Evolutionary conservation across 495 filamentous ascomycete genomes (phyloP), one percentile per base, ranked within the genome.

Genomic region (Hypoxylon subgilvum): DNA sequence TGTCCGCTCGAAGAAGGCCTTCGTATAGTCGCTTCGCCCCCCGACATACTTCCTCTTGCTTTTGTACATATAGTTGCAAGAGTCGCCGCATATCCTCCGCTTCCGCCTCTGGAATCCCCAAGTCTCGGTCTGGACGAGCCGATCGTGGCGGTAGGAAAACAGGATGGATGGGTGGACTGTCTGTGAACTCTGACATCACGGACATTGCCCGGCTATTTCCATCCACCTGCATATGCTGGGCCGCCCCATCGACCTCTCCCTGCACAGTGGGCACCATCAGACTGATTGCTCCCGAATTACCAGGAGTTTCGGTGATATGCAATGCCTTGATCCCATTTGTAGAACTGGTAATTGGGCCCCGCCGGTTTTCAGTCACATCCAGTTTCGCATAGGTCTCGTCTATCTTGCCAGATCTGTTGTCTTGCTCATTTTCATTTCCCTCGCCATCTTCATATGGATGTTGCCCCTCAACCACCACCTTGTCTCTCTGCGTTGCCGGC

Each of bases 1-100:
- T 83, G 61, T 92, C 85, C 3, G 92, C 91, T 36, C 83, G 80
- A 49, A 93, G 74, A 13, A 98, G 80, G 0, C 85, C 88, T 23
- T 88, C 79, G 51, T 92, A 86, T 61, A 97, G 82, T 47, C 82
- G 83, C 42, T 88, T 82, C 6, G 87, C 85, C 2, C 89, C 90
- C 7, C 94, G 87, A 35, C 91, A 88, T 14, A 96, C 87, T 71
- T 98, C 93, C 65, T 97, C 94, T 65, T 97, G 93, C 69, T 96
- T 96, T 63, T 96, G 92, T 9, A 96, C 88, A 62, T 93, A 96
- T 2, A 88, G 79, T 68, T 90, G 83, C 8, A 98, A 79, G 8
- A 96, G 72, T 23, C 87, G 86, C 17, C 93, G 86, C 10, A 91
- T 92, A 31, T 97, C 92, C 61, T 95, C 90, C 1, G 94, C 95